Percentiles rank a stretch among this genome's conserved stretches.
Conservation (phyloP, 495 filamentous ascomycete species). For the Neurospora discreta region DNA sequence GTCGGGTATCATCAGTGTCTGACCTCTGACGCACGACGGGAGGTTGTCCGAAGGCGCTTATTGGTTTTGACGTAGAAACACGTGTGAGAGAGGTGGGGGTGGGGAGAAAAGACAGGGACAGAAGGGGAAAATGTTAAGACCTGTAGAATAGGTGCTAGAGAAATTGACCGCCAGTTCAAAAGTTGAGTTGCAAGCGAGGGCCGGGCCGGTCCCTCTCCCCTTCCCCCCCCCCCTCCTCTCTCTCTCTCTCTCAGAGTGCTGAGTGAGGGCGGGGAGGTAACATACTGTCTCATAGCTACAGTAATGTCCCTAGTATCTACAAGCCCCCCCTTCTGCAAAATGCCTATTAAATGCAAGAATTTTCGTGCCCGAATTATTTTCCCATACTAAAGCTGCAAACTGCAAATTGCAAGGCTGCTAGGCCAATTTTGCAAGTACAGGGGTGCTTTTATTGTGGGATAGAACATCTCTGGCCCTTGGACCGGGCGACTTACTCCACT, state of each 20-base stretch:
- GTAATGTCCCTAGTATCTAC: no score
- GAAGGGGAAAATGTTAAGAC: neutral
- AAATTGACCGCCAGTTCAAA: neutral
- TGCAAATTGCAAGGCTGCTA: no score
- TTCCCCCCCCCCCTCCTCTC: no score
- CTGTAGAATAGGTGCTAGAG: neutral
- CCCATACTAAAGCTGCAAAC: no score
- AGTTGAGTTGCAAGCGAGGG: neutral
- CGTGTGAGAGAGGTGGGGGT: neutral
- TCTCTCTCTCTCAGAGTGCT: neutral
- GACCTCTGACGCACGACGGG: neutral
- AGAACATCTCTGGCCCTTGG: no score
- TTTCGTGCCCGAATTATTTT: no score
- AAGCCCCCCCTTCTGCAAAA: no score
- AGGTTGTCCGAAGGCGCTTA: neutral
- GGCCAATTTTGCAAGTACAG: no score
- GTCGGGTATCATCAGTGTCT: neutral
- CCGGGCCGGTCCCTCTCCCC: neutral
- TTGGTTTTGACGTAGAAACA: neutral
- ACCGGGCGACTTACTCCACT: no score
- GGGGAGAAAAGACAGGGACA: neutral
- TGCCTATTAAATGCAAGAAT: no score
- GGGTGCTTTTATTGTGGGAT: no score
- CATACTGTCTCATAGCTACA: neutral
- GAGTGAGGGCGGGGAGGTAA: neutral